These are phyloP conservation scores for Coniochaeta prunicola DNA, from an alignment of 2,329 filamentous ascomycete species.

Conservation along the genomic window DNA sequence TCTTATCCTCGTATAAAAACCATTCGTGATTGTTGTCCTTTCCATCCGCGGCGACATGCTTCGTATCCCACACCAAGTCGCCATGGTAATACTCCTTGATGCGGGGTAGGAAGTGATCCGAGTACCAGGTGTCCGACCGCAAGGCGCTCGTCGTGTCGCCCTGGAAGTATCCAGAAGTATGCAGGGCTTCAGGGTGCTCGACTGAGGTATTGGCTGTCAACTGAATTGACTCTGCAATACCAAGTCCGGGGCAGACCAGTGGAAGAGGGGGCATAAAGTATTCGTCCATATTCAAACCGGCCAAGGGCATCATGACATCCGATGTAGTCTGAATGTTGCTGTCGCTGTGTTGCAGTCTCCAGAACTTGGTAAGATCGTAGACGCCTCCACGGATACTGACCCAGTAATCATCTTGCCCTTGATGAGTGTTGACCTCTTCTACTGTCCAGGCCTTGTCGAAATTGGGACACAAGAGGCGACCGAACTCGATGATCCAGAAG, in stretches of 20 bases:
- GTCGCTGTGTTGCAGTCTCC: conserved; percentile 77
- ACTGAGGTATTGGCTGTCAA: conserved; percentile 32
- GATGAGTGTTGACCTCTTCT: conserved; percentile 62
- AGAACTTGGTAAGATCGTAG: conserved; percentile 89
- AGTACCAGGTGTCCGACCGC: conserved; percentile 68
- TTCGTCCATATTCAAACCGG: conserved; percentile 70
- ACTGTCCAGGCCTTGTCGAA: conserved; percentile 81
- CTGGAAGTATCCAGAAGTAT: conserved; percentile 61
- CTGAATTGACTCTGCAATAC: conserved; percentile 45
- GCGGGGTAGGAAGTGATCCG: conserved; percentile 60
- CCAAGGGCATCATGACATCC: conserved; percentile 67
- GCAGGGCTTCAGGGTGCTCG: conserved; percentile 45
- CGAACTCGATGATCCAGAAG: conserved; percentile 89
- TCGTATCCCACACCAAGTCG: conserved; percentile 64
- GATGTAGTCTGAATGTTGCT: conserved; percentile 51
- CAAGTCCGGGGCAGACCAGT: conserved; percentile 67
- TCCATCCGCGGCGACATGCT: conserved; percentile 57
- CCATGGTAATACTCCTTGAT: conserved; percentile 88
- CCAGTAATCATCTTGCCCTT: conserved; percentile 70
- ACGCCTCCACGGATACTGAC: conserved; percentile 83
- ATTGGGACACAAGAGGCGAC: conserved; percentile 80
- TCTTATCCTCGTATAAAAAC: conserved; percentile 66
- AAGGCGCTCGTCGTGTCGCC: conserved; percentile 51
- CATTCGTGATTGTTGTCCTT: conserved; percentile 62
- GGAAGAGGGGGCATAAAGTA: conserved; percentile 79